Evolutionary conservation across 345 rosid genomes (phyloP), one percentile per base, ranked within the genome.

Genomic region (Euclidium syriacum): DNA sequence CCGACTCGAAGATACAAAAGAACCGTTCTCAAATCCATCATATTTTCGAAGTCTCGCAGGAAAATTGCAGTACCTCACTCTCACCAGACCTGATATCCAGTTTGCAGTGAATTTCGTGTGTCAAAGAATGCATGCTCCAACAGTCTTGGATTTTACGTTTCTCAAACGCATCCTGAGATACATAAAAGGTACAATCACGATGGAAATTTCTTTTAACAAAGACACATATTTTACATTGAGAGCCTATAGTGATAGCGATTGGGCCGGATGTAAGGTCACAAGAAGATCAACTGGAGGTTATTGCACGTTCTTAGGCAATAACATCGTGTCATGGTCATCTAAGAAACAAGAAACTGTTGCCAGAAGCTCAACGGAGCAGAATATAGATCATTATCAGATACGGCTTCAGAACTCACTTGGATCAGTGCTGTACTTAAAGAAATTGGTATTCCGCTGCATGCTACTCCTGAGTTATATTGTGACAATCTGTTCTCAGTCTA

Each of bases 1-100:
- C 1, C 18, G 1, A 0, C 17, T 14, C 0, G 0, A 14, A 0
- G 3, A 6, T 5, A n/a, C n/a, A n/a, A n/a, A n/a, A n/a, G 9
- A 1, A 0, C n/a, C 2, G 0, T 38, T 38, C 1, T 0, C 18
- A 1, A 38, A 39, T 7, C 20, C 44, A 0, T 15, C 10, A 0
- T 39, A 16, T 0, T 39, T 39, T 1, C 0, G 10, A 3, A 7
- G 20, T 2, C 4, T 39, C 0, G 20, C 20, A 1, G 44, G 44
- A 0, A 39, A 39, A 0, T 2, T 39, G 0, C 44, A 39, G 3
- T 39, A 39, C 4, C 20, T 39, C 2, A 39, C 44, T 0, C 2
- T 16, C 0, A 39, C 20, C 0, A 6, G 44, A 0, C 20, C 44
- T 0, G 44, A 39, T 16, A 16, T 39, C 1, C 19, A 39, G 5